These are phyloP conservation scores for Postia placenta DNA, from an alignment of 768 basidiomycete genomes.

Conservation along the genomic window DNA sequence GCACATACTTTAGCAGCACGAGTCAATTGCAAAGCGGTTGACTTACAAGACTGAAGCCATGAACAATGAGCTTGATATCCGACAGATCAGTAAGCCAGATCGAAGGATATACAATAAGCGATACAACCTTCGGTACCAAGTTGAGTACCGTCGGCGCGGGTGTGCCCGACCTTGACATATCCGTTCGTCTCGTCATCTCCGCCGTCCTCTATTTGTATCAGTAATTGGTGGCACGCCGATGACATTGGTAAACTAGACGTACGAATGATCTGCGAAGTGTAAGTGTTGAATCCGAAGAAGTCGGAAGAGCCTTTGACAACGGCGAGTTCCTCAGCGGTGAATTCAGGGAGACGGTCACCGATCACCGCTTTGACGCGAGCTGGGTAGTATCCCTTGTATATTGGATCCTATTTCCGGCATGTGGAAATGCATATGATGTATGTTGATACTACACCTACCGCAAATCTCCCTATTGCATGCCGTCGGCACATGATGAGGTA, in stretches of 20 bases:
- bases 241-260: conserved; percentile 16
- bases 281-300: conserved; percentile 71
- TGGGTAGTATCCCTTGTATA: conserved; percentile 71
- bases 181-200: conserved; percentile 63
- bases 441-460: too few species aligned
- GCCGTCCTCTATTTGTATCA: conserved; percentile 47
- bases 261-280: conserved; percentile 62
- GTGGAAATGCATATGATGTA: too few species aligned
- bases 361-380: conserved; percentile 48
- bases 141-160: conserved; percentile 55
- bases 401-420: conserved; percentile 41
- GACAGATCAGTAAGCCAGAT: background rate
- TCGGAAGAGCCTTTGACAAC: conserved; percentile 61
- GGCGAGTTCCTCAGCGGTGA: conserved; percentile 47
- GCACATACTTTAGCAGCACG: background rate
- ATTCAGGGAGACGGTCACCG: conserved; percentile 51
- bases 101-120: background rate
- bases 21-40: background rate
- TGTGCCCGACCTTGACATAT: conserved; percentile 54
- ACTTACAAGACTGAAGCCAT: conserved; percentile 33
- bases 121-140: conserved; percentile 52
- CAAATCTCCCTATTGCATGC: conserved; percentile 45
- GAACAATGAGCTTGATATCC: conserved; percentile 24
- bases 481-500: too few species aligned
- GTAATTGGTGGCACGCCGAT: background rate